Base-by-base conservation (phyloP, 306 rosid species). In the Vigna mungo region DNA sequence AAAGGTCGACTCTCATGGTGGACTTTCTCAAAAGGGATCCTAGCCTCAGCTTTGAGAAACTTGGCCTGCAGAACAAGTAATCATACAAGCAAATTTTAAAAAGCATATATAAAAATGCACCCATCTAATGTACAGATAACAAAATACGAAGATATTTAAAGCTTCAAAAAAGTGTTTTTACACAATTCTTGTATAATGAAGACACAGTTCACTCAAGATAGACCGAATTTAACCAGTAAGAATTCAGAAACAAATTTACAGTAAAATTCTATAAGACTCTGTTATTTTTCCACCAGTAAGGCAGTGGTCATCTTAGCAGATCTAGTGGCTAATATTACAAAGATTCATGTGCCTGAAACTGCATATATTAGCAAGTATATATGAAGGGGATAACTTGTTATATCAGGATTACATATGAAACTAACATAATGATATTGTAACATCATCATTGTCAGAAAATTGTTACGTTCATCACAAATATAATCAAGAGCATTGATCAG, bases 11-110 rank as follows among this genome's bases (percentile, higher is more conserved):
- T 58, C 18, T 77, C 89, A 53, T 51, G 60, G 82, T 75, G 83
- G 78, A 76, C 81, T 59, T 86, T 87, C 87, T 92, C 96, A 69
- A 68, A 64, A 70, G 96, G 92, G 46, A 90, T 94, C 71, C 88
- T 84, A n/a, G 71, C 80, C 64, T 87, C 92, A 14, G 90, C 92
- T 81, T 92, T 92, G 46, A 86, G 93, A 88, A 88, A 87, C 79
- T 80, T 92, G 79, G 94, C 97, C 98, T 94, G 89, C 74, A 85
- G 27, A 86, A 81, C 63, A 13, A 48, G 55, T 71, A n/a, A 77
- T 25, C 64, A 51, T 43, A 47, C 52, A 18, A 60, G 17, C 18
- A 51, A 52, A 62, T 23, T 37, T 49, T 21, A 7, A 32, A 86
- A 71, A 27, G 52, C 59, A 77, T n/a, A 81, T 52, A 68, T 61